phyloP scores from a whole-genome alignment of 2,329 filamentous ascomycete genomes.

The Pseudogymnoascus sp. region DNA sequence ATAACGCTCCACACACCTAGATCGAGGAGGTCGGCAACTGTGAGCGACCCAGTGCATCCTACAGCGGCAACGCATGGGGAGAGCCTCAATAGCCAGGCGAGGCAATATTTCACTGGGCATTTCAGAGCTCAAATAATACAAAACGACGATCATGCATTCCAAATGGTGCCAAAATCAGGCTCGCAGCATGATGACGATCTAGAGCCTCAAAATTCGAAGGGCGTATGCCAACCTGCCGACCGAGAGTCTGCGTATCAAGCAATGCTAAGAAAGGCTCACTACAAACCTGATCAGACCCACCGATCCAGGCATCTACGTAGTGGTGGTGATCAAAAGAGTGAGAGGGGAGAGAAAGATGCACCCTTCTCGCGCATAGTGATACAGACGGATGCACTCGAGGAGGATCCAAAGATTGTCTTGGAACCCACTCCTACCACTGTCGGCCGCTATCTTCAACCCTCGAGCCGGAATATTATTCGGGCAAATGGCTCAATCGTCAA shows the following conservation, averaged over 20 bases:
- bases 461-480: conserved; percentile 4
- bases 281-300: neutral
- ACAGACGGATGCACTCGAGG: neutral
- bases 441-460: conserved; percentile 2
- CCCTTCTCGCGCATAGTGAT: neutral
- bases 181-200: neutral
- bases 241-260: neutral
- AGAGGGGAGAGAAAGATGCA: neutral
- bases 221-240: neutral
- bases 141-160: neutral
- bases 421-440: neutral
- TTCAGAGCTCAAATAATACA: neutral
- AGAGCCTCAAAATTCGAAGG: neutral
- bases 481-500: neutral
- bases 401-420: neutral
- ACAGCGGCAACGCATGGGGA: neutral
- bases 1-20: neutral
- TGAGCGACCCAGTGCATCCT: neutral
- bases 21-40: neutral
- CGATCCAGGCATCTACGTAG: neutral
- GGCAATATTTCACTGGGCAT: neutral
- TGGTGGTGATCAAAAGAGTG: neutral
- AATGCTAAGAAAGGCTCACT: conserved; percentile 6
- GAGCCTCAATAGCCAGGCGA: neutral
- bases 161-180: neutral